Percentiles rank a stretch among this genome's conserved stretches.
Conservation (phyloP, 345 rosid species). For the Eucalyptus pauciflora region DNA sequence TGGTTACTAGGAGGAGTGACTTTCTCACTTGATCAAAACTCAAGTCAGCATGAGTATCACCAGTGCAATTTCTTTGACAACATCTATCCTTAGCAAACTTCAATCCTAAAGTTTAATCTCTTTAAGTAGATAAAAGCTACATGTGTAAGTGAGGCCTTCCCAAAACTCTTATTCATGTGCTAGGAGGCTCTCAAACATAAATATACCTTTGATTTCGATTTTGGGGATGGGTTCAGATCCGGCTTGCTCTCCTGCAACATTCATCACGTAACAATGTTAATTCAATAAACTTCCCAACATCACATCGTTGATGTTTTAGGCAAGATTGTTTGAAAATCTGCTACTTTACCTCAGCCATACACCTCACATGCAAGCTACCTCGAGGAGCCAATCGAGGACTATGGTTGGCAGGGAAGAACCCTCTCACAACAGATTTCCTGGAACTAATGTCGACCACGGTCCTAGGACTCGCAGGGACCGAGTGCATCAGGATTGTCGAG, state of each 20-base stretch:
- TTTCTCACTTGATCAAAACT: background rate
- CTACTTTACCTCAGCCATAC: conserved; percentile 21
- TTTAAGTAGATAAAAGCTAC: background rate
- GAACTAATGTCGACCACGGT: background rate
- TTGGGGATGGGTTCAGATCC: background rate
- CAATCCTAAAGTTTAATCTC: background rate
- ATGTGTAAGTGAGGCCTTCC: background rate
- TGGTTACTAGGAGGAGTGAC: background rate
- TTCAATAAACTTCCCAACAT: background rate
- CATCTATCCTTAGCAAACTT: background rate
- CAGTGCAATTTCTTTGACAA: background rate
- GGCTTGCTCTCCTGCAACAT: background rate
- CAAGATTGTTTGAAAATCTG: background rate
- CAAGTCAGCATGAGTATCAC: background rate
- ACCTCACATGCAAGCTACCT: conserved; percentile 11
- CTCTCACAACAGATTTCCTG: conserved; percentile 4
- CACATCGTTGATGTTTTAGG: background rate
- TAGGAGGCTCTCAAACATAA: rapidly evolving
- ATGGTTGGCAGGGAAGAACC: background rate
- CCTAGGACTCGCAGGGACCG: conserved; percentile 20
- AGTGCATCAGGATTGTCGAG: conserved; percentile 18
- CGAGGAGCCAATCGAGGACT: background rate
- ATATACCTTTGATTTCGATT: background rate
- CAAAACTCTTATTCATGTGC: background rate
- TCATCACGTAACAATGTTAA: background rate